These are phyloP conservation scores for Alternaria infectoria DNA, from an alignment of 2,329 filamentous ascomycete genomes.

Conservation along the genomic window DNA sequence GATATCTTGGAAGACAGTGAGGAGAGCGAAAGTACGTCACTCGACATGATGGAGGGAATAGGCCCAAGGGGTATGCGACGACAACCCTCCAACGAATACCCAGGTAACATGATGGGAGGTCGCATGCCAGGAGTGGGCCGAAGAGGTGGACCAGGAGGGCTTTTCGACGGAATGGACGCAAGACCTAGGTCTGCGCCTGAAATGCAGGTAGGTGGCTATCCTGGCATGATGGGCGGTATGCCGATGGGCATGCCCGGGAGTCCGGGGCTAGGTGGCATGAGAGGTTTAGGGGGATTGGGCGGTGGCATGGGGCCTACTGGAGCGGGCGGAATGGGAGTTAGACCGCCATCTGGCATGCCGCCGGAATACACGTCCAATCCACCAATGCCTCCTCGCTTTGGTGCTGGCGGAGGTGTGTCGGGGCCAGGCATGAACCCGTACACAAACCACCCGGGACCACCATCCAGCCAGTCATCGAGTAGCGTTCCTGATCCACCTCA, in stretches of 20 bases:
- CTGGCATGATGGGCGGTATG: background rate
- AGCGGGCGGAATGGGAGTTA: conserved; percentile 1
- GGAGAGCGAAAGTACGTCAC: conserved; percentile 2
- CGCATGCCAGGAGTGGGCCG: background rate
- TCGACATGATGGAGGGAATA: background rate
- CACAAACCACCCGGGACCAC: background rate
- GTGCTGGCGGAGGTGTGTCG: background rate
- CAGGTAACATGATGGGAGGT: background rate
- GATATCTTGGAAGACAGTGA: conserved; percentile 5
- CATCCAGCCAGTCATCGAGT: conserved; percentile 4
- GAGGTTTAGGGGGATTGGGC: background rate
- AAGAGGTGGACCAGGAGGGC: background rate
- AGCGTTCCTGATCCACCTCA: background rate
- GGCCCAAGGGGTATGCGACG: background rate
- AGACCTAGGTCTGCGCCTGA: conserved; percentile 9
- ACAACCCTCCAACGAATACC: background rate
- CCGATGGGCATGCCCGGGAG: background rate
- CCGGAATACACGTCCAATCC: conserved; percentile 15
- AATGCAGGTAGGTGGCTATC: background rate
- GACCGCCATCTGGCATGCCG: conserved; percentile 7
- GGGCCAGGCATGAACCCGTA: conserved; percentile 3
- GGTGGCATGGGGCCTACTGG: background rate
- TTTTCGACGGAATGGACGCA: background rate
- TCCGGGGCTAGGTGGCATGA: background rate
- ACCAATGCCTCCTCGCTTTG: background rate